These are phyloP conservation scores for Zizania latifolia DNA, from an alignment of 176 grass and related monocot genomes.

Conservation along the genomic window DNA sequence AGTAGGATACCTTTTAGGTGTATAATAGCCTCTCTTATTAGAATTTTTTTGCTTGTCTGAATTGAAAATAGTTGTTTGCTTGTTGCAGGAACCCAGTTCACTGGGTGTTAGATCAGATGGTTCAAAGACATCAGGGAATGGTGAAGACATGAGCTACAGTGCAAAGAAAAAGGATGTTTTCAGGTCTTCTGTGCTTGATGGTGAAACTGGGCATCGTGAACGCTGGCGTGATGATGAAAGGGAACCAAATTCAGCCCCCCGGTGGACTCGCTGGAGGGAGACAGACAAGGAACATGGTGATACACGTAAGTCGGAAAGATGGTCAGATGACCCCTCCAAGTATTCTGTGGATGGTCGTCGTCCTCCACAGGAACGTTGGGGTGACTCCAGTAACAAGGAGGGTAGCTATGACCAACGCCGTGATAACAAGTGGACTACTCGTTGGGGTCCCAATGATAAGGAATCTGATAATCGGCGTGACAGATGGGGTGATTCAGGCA, in stretches of 20 bases:
- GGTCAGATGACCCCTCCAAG: slow-evolving; percentile 61
- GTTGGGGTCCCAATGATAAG: slow-evolving; percentile 80
- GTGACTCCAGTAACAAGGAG: slow-evolving; percentile 63
- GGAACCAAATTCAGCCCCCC: slow-evolving; percentile 68
- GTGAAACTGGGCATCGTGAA: slow-evolving; percentile 56
- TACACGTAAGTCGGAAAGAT: slow-evolving; percentile 50
- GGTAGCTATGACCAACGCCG: slow-evolving; percentile 60
- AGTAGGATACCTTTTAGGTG: not conserved
- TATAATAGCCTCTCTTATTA: slow-evolving; percentile 14
- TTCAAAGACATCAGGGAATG: slow-evolving; percentile 39
- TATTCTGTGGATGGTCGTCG: slow-evolving; percentile 58
- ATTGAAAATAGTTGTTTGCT: not conserved
- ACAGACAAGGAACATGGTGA: slow-evolving; percentile 72
- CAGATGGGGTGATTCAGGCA: slow-evolving; percentile 61
- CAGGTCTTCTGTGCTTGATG: slow-evolving; percentile 58
- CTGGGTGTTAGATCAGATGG: slow-evolving; percentile 47
- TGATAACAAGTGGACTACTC: slow-evolving; percentile 81
- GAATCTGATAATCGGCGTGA: slow-evolving; percentile 71
- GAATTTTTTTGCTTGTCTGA: not conserved
- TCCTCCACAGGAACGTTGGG: slow-evolving; percentile 51
- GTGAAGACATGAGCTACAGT: slow-evolving; percentile 42
- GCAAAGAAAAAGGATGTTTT: slow-evolving; percentile 63
- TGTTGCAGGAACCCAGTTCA: slow-evolving; percentile 53
- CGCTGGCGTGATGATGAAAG: slow-evolving; percentile 98
- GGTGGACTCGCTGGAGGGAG: slow-evolving; percentile 71